These are phyloP conservation scores for Ascocoryne sarcoides DNA, from an alignment of 2,329 filamentous ascomycete species.

Conservation along the genomic window DNA sequence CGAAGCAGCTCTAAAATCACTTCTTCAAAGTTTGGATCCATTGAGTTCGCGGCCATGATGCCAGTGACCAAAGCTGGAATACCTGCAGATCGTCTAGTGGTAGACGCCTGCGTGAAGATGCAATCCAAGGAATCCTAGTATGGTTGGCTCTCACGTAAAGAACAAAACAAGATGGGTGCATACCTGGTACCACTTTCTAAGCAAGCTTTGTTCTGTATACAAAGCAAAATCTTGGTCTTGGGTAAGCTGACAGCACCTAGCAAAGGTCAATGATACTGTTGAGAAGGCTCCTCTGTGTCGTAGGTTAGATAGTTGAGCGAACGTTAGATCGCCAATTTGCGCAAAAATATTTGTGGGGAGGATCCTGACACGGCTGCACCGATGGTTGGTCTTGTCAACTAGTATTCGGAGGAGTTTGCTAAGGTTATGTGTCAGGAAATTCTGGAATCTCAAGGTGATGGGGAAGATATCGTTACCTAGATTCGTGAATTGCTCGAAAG, in stretches of 20 bases:
- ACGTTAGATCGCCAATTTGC: slow-evolving; percentile 63
- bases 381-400: slow-evolving; percentile 37
- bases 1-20: slow-evolving; percentile 54
- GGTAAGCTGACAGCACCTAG: slow-evolving; percentile 61
- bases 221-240: not conserved
- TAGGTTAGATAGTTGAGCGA: slow-evolving; percentile 72
- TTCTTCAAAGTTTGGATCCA: slow-evolving; percentile 51
- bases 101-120: slow-evolving; percentile 68
- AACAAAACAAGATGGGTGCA: slow-evolving; percentile 16
- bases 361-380: slow-evolving; percentile 34
- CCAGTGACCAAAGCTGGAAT: slow-evolving; percentile 81
- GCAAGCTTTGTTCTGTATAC: slow-evolving; percentile 35
- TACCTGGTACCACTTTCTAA: slow-evolving; percentile 65
- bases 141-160: slow-evolving; percentile 1
- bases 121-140: slow-evolving; percentile 53
- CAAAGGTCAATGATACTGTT: slow-evolving; percentile 83
- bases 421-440: slow-evolving; percentile 6
- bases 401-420: slow-evolving; percentile 65
- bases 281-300: slow-evolving; percentile 90
- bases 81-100: slow-evolving; percentile 84
- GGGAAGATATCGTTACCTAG: slow-evolving; percentile 61
- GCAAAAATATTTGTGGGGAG: slow-evolving; percentile 50
- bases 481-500: slow-evolving; percentile 90
- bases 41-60: slow-evolving; percentile 59
- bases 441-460: not conserved